Percentiles rank a stretch among this genome's conserved stretches.
Evolutionary conservation across 495 filamentous ascomycete species (phyloP).

Genomic region (Neurospora africana): DNA sequence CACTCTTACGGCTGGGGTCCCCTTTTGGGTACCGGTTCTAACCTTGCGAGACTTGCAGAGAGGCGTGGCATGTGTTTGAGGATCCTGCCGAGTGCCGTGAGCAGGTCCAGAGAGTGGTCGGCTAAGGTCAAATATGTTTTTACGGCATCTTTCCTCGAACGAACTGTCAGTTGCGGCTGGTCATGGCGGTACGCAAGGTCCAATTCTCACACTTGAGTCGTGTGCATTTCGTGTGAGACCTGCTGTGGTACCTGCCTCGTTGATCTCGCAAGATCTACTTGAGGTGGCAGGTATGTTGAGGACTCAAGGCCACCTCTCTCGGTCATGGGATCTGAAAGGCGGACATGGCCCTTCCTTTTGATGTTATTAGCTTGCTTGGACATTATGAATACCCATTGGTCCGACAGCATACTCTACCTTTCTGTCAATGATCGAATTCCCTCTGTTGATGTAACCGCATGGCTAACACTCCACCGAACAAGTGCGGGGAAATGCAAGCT

Average conservation of each 20-base stretch:
- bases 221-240: not conserved
- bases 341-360: not conserved
- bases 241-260: not conserved
- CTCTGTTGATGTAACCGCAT: not conserved
- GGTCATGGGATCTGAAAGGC: not conserved
- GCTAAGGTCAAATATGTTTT: not conserved
- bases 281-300: not conserved
- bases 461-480: not conserved
- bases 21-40: not conserved
- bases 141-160: not conserved
- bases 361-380: not conserved
- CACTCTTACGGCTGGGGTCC: not conserved
- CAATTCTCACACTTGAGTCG: not conserved
- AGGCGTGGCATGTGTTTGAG: slow-evolving; percentile 71
- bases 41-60: slow-evolving; percentile 12
- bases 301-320: not conserved
- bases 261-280: not conserved
- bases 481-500: not conserved
- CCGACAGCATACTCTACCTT: not conserved
- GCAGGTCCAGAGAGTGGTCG: slow-evolving; percentile 27
- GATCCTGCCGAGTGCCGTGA: slow-evolving; percentile 51
- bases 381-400: not conserved
- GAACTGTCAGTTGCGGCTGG: not conserved
- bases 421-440: not conserved
- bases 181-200: not conserved